Conservation (phyloP, 306 rosid genomes). For the Malus fusca region DNA sequence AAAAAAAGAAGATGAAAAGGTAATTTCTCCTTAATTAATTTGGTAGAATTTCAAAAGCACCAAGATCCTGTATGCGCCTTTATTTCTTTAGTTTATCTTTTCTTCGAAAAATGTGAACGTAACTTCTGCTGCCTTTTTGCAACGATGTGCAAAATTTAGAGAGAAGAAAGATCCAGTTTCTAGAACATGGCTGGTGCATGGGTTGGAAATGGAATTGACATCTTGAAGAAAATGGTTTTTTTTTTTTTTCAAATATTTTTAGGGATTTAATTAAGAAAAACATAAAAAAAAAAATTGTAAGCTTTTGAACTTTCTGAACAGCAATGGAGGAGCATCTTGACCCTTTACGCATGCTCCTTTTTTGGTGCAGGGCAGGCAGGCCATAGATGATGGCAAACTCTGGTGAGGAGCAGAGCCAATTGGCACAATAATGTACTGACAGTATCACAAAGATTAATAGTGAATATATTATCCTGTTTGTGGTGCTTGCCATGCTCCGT, state of each 20-base stretch:
- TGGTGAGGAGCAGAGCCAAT: background rate
- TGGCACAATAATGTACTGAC: conserved; percentile 35
- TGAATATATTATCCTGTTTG: background rate
- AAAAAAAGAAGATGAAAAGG: too few species aligned
- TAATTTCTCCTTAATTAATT: background rate
- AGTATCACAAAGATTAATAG: conserved; percentile 9
- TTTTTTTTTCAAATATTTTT: too few species aligned
- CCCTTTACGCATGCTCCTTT: background rate
- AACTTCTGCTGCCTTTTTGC: background rate
- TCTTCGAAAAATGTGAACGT: background rate
- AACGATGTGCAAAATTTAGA: background rate
- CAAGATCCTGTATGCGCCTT: background rate
- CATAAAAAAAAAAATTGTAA: background rate
- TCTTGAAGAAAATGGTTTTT: background rate
- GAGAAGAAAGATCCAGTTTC: background rate
- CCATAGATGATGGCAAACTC: conserved; percentile 10
- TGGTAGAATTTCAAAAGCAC: background rate
- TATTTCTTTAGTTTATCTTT: background rate
- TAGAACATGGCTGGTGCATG: background rate
- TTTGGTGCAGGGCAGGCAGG: conserved; percentile 6
- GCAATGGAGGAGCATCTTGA: conserved; percentile 35
- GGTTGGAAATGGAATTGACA: background rate
- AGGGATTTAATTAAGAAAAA: background rate
- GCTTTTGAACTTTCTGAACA: conserved; percentile 3
- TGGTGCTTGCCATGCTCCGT: conserved; percentile 20